These are phyloP conservation scores for Pestalotiopsis sp. DNA, from an alignment of 2,329 filamentous ascomycete genomes.

Conservation along the genomic window DNA sequence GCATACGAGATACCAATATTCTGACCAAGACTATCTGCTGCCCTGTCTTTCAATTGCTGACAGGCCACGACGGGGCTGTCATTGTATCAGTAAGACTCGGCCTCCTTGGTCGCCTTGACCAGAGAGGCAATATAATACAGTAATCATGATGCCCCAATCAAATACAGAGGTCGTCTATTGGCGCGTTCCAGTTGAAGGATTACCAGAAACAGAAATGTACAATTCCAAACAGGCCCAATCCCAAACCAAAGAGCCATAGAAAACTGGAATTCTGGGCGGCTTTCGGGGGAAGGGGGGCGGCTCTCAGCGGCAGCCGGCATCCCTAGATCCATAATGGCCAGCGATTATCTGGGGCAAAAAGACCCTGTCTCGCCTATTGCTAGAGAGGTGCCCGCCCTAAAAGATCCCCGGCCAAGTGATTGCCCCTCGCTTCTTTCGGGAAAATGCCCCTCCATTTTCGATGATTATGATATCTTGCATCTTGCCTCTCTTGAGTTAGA, in stretches of 20 bases:
- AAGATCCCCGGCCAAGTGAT: neutral
- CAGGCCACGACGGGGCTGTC: neutral
- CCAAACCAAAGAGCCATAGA: neutral
- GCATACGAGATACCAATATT: too few species aligned
- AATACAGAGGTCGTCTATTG: neutral
- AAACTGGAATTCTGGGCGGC: neutral
- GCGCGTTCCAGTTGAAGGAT: neutral
- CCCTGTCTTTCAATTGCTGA: too few species aligned
- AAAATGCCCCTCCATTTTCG: neutral
- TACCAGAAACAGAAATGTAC: neutral
- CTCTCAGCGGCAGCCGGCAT: too few species aligned
- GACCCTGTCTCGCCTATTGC: neutral
- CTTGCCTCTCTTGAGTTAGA: neutral
- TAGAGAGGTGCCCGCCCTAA: neutral
- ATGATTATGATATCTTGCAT: neutral
- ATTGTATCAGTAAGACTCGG: neutral
- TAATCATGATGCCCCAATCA: neutral
- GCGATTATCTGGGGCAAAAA: neutral
- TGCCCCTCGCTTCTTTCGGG: neutral
- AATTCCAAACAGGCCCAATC: neutral
- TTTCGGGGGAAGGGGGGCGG: too few species aligned
- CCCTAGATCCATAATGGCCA: neutral
- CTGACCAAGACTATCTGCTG: too few species aligned
- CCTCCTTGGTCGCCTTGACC: too few species aligned
- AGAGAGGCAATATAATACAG: neutral